Percentiles rank a stretch among this genome's conserved stretches.
Conservation (phyloP, 2,329 filamentous ascomycete species). For the Zymoseptoria tritici region DNA sequence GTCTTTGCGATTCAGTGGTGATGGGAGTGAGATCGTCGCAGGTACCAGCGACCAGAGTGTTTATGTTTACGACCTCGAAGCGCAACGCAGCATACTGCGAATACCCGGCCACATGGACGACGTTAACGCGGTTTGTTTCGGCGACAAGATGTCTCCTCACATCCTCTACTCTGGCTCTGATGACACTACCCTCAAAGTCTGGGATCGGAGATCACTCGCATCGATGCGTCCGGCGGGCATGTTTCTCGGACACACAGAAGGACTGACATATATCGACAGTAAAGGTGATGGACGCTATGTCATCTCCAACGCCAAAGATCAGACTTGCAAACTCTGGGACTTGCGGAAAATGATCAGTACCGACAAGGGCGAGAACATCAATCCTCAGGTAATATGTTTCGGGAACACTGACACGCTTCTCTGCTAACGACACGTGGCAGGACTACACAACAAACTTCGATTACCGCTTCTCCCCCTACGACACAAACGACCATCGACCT, state of each 20-base stretch:
- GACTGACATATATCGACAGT: slow-evolving; percentile 62
- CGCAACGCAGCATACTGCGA: slow-evolving; percentile 63
- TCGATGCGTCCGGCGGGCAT: slow-evolving; percentile 56
- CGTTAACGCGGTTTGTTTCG: slow-evolving; percentile 95
- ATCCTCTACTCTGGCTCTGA: slow-evolving; percentile 95
- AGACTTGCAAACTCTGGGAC: slow-evolving; percentile 97
- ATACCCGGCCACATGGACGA: slow-evolving; percentile 76
- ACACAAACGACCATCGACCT: slow-evolving; percentile 58
- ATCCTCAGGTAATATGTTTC: slow-evolving; percentile 36
- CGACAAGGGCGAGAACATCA: slow-evolving; percentile 51
- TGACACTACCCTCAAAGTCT: slow-evolving; percentile 88
- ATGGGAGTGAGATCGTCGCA: slow-evolving; percentile 82
- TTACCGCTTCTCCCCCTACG: slow-evolving; percentile 63
- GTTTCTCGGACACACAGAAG: slow-evolving; percentile 59
- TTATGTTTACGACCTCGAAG: slow-evolving; percentile 88
- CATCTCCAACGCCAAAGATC: slow-evolving; percentile 89
- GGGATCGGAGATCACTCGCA: slow-evolving; percentile 72
- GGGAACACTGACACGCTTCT: not conserved
- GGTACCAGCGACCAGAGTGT: slow-evolving; percentile 74
- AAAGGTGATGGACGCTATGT: slow-evolving; percentile 88
- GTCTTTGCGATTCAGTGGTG: slow-evolving; percentile 86
- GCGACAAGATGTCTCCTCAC: slow-evolving; percentile 79
- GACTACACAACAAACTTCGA: slow-evolving; percentile 60
- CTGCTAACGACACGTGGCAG: slow-evolving; percentile 18
- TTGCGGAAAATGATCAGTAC: slow-evolving; percentile 79